Conservation (phyloP, 768 basidiomycete species). For the Leccinum fibrillosum region DNA sequence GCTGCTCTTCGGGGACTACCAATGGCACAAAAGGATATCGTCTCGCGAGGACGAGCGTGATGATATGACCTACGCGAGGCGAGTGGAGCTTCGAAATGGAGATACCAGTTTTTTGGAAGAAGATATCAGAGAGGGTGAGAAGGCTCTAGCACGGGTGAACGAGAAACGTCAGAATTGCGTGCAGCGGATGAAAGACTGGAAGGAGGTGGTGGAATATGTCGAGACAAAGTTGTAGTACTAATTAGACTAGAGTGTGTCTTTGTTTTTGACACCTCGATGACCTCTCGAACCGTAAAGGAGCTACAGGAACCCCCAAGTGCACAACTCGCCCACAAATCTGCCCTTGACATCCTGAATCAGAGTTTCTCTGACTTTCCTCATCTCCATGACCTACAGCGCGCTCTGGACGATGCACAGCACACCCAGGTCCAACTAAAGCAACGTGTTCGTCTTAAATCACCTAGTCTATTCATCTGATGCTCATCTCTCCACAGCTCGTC, state of each 20-base stretch:
- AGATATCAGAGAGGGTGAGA: slow-evolving; percentile 29
- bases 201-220: slow-evolving; percentile 51
- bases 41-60: slow-evolving; percentile 41
- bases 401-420: slow-evolving; percentile 42
- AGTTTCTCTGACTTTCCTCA: slow-evolving; percentile 48
- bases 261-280: slow-evolving; percentile 26
- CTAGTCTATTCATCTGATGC: slow-evolving; percentile 8
- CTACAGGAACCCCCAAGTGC: slow-evolving; percentile 51
- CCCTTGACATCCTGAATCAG: slow-evolving; percentile 41
- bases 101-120: slow-evolving; percentile 57
- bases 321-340: slow-evolving; percentile 32
- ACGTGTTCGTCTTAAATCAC: slow-evolving; percentile 40
- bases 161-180: slow-evolving; percentile 39
- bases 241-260: too few relatives aligned
- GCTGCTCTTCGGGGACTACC: slow-evolving; percentile 71
- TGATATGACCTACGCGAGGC: slow-evolving; percentile 52
- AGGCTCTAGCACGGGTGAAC: slow-evolving; percentile 44
- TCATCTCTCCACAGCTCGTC: slow-evolving; percentile 50
- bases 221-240: slow-evolving; percentile 15
- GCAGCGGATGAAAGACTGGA: slow-evolving; percentile 61
- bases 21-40: slow-evolving; percentile 69
- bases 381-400: slow-evolving; percentile 44
- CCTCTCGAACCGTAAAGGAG: slow-evolving; percentile 43
- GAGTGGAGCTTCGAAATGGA: slow-evolving; percentile 42
- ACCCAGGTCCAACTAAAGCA: slow-evolving; percentile 39